Evolutionary conservation across 371 early-diverging fungal genomes (phyloP).

Genomic region (Zopfochytrium polystomum): DNA sequence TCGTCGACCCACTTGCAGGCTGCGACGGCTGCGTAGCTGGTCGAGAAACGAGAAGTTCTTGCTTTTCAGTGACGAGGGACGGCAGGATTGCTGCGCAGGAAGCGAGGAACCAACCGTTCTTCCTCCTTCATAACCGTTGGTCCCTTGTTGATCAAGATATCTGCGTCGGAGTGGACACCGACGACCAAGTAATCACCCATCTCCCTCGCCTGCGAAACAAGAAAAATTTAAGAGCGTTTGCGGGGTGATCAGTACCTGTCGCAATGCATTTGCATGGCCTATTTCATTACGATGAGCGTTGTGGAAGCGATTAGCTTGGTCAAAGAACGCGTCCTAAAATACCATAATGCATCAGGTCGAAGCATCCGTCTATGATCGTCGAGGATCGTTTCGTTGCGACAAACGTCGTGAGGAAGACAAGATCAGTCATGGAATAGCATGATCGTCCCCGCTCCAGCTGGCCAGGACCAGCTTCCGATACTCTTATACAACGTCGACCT

Average conservation of each 20-base stretch:
- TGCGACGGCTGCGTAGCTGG: constrained; percentile 84
- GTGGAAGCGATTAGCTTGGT: constrained; percentile 65
- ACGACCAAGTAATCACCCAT: constrained; percentile 93
- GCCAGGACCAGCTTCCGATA: too few species aligned
- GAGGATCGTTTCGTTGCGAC: too few species aligned
- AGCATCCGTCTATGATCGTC: constrained; percentile 74
- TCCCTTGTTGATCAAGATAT: constrained; percentile 89
- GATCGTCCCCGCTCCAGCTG: too few species aligned
- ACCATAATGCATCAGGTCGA: constrained; percentile 92
- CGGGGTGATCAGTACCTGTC: constrained; percentile 64
- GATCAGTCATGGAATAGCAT: too few species aligned
- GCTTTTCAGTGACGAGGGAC: background rate
- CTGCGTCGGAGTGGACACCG: constrained; percentile 93
- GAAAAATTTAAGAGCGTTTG: constrained; percentile 1
- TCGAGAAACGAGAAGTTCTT: background rate
- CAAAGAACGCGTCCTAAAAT: background rate
- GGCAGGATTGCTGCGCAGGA: background rate
- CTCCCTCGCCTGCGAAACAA: constrained; percentile 82
- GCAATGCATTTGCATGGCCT: constrained; percentile 91
- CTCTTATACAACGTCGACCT: too few species aligned
- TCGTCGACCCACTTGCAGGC: constrained; percentile 97
- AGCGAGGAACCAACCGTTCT: constrained; percentile 65
- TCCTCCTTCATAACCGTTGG: constrained; percentile 94
- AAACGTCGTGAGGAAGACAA: too few species aligned
- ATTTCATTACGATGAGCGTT: constrained; percentile 75